A percentile compares a stretch with the other conserved stretches of the same genome.
Conservation (phyloP, 148 eudicot species). For the Hydrangea macrophylla region DNA sequence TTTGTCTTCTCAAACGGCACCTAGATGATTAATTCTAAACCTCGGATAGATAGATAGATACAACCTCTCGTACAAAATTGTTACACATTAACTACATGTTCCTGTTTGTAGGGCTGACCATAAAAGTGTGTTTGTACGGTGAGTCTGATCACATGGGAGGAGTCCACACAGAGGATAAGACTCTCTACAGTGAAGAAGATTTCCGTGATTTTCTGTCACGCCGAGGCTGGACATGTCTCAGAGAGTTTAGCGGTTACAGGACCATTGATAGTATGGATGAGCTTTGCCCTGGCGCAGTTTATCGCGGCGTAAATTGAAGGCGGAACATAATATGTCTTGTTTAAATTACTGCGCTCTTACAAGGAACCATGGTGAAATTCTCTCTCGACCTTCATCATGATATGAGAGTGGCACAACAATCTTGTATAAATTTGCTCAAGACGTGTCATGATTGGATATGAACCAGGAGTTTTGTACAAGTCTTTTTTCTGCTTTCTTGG, state of each 20-base stretch:
- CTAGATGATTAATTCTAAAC: too few species aligned
- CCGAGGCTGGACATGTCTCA: slow-evolving; percentile 62
- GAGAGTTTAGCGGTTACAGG: slow-evolving; percentile 59
- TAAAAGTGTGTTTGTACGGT: slow-evolving; percentile 63
- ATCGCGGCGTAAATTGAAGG: slow-evolving; percentile 54
- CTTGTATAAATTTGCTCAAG: neutral
- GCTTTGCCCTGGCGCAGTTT: slow-evolving; percentile 62
- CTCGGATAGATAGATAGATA: neutral
- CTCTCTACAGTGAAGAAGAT: slow-evolving; percentile 73
- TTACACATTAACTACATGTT: neutral
- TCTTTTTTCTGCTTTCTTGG: neutral
- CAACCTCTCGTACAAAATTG: neutral
- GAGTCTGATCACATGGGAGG: slow-evolving; percentile 53
- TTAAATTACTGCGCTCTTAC: neutral
- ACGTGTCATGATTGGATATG: neutral
- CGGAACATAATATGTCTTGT: neutral
- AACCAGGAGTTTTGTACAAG: neutral
- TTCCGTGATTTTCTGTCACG: slow-evolving; percentile 77
- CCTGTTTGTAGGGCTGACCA: slow-evolving; percentile 53
- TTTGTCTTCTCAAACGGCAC: too few species aligned
- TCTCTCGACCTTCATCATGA: neutral
- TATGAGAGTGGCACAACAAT: neutral
- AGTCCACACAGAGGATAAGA: slow-evolving; percentile 72
- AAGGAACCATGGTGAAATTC: neutral
- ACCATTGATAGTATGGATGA: slow-evolving; percentile 65